Evolutionary conservation across 805 yeast genomes (phyloP).

Genomic region (Tetrapisispora nanseiensis): DNA sequence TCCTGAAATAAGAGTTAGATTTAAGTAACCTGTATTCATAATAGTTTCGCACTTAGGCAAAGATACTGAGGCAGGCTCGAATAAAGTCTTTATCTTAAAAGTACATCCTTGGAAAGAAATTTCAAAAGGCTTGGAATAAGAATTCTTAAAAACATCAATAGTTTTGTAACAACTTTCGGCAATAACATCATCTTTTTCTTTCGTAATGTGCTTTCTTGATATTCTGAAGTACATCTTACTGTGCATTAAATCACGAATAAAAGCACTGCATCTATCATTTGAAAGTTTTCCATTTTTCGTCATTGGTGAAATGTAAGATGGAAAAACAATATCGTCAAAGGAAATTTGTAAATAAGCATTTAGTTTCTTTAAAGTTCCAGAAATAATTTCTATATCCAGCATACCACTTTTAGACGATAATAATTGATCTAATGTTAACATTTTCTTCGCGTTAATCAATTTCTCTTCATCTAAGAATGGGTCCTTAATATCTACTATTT

Average conservation of each 20-base stretch:
- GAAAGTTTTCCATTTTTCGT: conserved; percentile 38
- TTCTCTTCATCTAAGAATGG: conserved; percentile 29
- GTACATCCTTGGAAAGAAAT: conserved; percentile 36
- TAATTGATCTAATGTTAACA: conserved; percentile 43
- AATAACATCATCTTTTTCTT: conserved; percentile 38
- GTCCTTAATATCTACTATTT: conserved; percentile 47
- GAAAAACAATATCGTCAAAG: conserved; percentile 55
- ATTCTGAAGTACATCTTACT: conserved; percentile 49
- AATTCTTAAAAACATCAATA: conserved; percentile 41
- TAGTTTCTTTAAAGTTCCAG: conserved; percentile 40
- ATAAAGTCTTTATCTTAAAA: conserved; percentile 45
- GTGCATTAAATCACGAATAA: conserved; percentile 61
- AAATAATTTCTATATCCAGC: conserved; percentile 42
- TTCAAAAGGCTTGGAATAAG: conserved; percentile 38
- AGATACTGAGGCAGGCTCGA: conserved; percentile 46
- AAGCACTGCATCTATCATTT: conserved; percentile 45
- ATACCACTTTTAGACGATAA: conserved; percentile 49
- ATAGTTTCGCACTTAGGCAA: conserved; percentile 52
- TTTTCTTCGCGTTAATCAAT: conserved; percentile 31
- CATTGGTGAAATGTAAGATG: conserved; percentile 45
- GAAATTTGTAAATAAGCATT: conserved; percentile 47
- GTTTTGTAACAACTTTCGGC: conserved; percentile 44
- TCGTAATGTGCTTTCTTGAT: conserved; percentile 42
- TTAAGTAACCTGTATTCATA: conserved; percentile 56
- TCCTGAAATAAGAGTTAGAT: conserved; percentile 49